Evolutionary conservation across 768 basidiomycete genomes (phyloP), one percentile per base, ranked within the genome.

Genomic region (Suillus plorans): DNA sequence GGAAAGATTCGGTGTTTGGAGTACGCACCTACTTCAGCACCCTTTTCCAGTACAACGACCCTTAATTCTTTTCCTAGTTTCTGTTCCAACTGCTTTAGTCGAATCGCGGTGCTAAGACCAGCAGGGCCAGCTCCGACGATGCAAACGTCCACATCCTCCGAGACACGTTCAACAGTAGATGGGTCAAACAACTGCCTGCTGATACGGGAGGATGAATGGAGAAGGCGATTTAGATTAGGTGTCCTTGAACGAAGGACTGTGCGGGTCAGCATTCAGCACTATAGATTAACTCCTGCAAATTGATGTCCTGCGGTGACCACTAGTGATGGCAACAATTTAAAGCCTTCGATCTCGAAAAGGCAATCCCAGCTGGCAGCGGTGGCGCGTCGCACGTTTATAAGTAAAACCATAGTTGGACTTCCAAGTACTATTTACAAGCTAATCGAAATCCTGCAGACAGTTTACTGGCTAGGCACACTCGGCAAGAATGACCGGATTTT

Each of bases 101-200:
- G 85, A 66, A 99, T 99, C 5, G 95, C 97, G n/a, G 97, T 95
- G 67, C 89, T 90, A 66, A 99, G 84, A 7, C 97, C 97, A 0
- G 97, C 97, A 0, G 97, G 97, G 3, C 96, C 97, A 3, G 85
- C 96, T 12, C 97, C 97, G 63, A 97, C 95, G 72, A 99, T 98
- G 76, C 95, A 97, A 42, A 99, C 95, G 71, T 99, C 97, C 42
- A 96, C 95, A 52, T 94, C 87, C 71, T 99, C 97, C 50, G 89
- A 85, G n/a, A 87, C 87, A 14, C 95, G 86, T 67, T 97, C 92
- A 20, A 95, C 81, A n/a, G 74, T 77, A 18, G 77, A 76, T 0
- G 89, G 85, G 71, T 91, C 84, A 74, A 85, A 83, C 7, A 64
- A 67, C 41, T 80, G 80, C 63, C 81, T 67, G 55, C 68, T 59